Evolutionary conservation across 306 rosid species (phyloP), one percentile per base, ranked within the genome.

Genomic region (Acacia acuminata): DNA sequence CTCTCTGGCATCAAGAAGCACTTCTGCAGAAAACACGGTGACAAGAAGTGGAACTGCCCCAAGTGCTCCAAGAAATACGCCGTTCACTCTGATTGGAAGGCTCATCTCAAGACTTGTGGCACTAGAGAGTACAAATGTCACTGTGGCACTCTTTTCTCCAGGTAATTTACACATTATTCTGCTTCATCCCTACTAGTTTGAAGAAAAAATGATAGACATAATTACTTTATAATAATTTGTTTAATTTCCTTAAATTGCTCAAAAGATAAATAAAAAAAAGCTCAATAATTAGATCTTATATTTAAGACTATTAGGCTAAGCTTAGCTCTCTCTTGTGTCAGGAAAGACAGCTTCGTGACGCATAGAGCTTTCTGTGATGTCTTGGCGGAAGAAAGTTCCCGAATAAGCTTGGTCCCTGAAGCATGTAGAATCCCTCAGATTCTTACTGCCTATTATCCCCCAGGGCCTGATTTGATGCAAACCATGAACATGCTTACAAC

Each of bases 271-370:
- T 0, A 38, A 38, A 6, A 38, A 38, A 38, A 7, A 6, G 7
- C 32, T 38, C 8, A 38, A 38, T 1, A 38, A 38, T 1, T 38
- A 7, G 1, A 6, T 38, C 8, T 5, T 38, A 36, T 36, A 36
- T 36, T 36, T 36, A 36, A 5, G 1, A 32, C 36, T 3, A 30
- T 30, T 30, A 30, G 2, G 32, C 32, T 30, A 30, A 30, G 42
- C 42, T 38, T 15, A 56, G 24, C 10, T 27, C 47, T 74, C 44
- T 47, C 38, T 7, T 63, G 15, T 13, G 20, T 25, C 93, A 94
- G 98, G 96, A 94, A 92, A 83, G 98, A 94, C 78, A 92, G 98
- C 90, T 94, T 91, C 83, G 79, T 92, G 47, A 94, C 98, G 2
- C 98, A 94, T 61, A 86, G 93, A 88, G 98, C 98, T 32, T 94